These are phyloP conservation scores for Tetrastigma voinierianum DNA, from an alignment of 164 flowering plant species.

Conservation along the genomic window DNA sequence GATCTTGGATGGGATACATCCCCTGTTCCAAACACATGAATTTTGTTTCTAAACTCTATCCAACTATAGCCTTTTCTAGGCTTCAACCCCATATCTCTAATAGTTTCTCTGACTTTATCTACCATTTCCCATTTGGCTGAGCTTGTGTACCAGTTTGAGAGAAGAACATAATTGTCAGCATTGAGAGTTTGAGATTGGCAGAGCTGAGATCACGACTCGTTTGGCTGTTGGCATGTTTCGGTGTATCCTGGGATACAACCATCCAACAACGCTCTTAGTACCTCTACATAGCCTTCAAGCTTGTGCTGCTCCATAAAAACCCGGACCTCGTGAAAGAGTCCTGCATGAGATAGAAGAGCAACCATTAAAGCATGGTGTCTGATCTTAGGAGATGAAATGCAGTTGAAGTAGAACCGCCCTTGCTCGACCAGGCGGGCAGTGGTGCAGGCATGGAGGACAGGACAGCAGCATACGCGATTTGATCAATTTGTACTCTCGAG, in stretches of 20 bases:
- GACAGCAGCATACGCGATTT: constrained; percentile 37
- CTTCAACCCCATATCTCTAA: constrained; percentile 58
- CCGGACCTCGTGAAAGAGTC: constrained; percentile 53
- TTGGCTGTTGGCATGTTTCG: constrained; percentile 31
- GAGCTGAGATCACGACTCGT: constrained; percentile 46
- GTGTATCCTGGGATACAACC: constrained; percentile 65
- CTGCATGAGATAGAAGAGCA: constrained; percentile 53
- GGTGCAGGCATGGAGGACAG: constrained; percentile 62
- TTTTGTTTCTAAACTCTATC: constrained; percentile 61
- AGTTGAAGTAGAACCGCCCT: constrained; percentile 44
- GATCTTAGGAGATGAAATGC: constrained; percentile 39
- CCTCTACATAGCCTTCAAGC: constrained; percentile 35
- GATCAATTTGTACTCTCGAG: constrained; percentile 27
- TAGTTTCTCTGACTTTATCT: constrained; percentile 26
- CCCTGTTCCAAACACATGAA: constrained; percentile 74
- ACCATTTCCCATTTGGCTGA: constrained; percentile 45
- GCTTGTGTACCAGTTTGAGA: constrained; percentile 56
- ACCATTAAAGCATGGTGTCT: constrained; percentile 53
- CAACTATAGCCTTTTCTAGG: constrained; percentile 61
- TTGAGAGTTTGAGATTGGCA: constrained; percentile 56
- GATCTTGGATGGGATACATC: constrained; percentile 75
- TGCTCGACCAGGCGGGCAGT: constrained; percentile 50
- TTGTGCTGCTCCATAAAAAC: constrained; percentile 35
- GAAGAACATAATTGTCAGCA: constrained; percentile 56
- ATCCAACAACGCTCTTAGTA: constrained; percentile 51